A percentile compares a stretch with the other conserved stretches of the same genome.
Evolutionary conservation across 139 green algal species (phyloP).

Genomic region (Edaphochlamys debaryana): DNA sequence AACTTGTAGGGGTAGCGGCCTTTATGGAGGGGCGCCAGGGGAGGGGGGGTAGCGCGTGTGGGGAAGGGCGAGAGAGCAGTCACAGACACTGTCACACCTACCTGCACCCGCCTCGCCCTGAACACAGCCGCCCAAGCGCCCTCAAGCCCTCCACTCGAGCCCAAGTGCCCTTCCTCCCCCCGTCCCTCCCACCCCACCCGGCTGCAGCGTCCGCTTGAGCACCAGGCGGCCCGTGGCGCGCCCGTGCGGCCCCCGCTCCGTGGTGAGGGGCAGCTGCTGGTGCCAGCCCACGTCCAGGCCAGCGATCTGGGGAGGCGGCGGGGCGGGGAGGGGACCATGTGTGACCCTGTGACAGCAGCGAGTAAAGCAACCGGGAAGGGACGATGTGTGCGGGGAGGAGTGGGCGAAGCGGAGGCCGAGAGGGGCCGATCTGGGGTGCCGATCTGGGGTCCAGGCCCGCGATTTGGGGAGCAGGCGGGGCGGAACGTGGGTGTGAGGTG

Average conservation of each 20-base stretch:
- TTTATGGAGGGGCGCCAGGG: conserved; percentile 10
- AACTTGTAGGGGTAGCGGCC: conserved; percentile 92
- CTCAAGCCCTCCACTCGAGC: no score
- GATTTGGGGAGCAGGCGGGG: neutral
- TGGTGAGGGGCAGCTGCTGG: conserved; percentile 68
- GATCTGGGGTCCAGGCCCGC: no score
- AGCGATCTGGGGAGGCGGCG: conserved; percentile 67
- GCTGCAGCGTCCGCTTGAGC: conserved; percentile 35
- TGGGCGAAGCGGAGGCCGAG: no score
- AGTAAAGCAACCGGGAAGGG: no score
- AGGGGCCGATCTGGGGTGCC: no score
- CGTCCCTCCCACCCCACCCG: neutral
- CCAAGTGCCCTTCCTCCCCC: neutral
- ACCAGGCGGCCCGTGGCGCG: conserved; percentile 57
- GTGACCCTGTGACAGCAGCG: no score
- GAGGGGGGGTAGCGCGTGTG: conserved; percentile 2
- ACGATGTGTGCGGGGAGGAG: no score
- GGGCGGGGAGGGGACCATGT: neutral
- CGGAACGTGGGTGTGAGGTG: no score
- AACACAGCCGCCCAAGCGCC: no score
- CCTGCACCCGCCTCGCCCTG: no score
- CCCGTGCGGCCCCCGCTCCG: conserved; percentile 57
- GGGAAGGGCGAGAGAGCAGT: no score
- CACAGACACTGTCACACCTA: no score
- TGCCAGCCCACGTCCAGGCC: conserved; percentile 97